Percentiles rank a stretch among this genome's conserved stretches.
Conservation (phyloP, 768 basidiomycete genomes). For the Agaricus subrufescens region DNA sequence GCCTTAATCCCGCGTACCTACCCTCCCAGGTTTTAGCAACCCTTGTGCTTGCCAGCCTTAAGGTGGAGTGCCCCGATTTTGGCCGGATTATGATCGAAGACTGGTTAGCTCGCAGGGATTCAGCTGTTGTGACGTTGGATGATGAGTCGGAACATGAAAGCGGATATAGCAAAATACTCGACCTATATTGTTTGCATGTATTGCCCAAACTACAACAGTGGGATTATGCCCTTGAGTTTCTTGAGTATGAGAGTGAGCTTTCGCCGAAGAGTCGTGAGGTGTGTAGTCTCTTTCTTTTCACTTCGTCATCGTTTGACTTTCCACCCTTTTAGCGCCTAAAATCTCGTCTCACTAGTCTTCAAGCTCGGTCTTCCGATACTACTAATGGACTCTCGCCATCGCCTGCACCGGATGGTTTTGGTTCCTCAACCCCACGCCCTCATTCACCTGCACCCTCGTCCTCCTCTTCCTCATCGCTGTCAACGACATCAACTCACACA, state of each 20-base stretch:
- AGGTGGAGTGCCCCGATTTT: constrained; percentile 53
- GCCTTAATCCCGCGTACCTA: constrained; percentile 47
- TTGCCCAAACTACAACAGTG: constrained; percentile 72
- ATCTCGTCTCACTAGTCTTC: constrained; percentile 35
- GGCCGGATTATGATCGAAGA: constrained; percentile 70
- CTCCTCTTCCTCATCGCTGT: constrained; percentile 62
- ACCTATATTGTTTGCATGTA: constrained; percentile 71
- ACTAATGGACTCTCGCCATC: constrained; percentile 19
- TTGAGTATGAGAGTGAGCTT: constrained; percentile 70
- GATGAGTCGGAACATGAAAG: constrained; percentile 31
- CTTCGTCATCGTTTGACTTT: constrained; percentile 6
- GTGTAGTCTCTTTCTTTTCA: constrained; percentile 14
- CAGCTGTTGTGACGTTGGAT: constrained; percentile 20
- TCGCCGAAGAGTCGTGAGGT: constrained; percentile 48
- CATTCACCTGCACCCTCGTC: constrained; percentile 51
- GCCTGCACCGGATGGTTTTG: constrained; percentile 18
- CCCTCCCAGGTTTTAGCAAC: constrained; percentile 70
- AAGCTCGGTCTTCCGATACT: constrained; percentile 31
- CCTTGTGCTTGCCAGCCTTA: constrained; percentile 65
- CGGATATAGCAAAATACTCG: constrained; percentile 71
- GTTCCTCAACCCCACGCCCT: constrained; percentile 30
- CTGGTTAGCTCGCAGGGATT: constrained; percentile 64
- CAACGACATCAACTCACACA: constrained; percentile 71
- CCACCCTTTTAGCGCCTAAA: constrained; percentile 28
- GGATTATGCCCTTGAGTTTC: constrained; percentile 75